phyloP scores from a whole-genome alignment of 2,329 filamentous ascomycete genomes.

The Aspergillus quadricinctus region DNA sequence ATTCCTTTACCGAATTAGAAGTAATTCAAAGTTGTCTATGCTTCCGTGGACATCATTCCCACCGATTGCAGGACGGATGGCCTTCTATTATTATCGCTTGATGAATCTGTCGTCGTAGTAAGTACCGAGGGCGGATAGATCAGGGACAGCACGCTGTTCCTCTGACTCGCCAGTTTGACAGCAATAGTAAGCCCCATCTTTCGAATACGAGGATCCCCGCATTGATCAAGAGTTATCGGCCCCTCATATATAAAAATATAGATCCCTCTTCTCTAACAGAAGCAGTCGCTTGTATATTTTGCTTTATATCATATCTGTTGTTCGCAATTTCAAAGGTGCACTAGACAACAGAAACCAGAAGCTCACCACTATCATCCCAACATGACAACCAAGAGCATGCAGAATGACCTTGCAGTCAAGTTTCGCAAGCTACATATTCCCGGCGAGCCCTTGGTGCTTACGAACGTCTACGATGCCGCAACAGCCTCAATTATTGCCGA shows the following conservation, averaged over 20 bases:
- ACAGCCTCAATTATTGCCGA: conserved; percentile 46
- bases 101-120: no score
- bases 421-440: conserved; percentile 49
- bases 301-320: neutral
- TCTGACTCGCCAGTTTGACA: conserved; percentile 13
- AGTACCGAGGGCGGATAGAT: no score
- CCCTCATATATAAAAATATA: neutral
- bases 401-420: conserved; percentile 21
- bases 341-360: neutral
- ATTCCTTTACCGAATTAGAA: neutral
- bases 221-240: neutral
- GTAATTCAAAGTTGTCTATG: neutral
- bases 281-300: neutral
- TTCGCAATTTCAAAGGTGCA: neutral
- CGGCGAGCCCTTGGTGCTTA: conserved; percentile 49
- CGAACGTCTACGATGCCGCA: conserved; percentile 54
- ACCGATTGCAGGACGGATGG: no score
- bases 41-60: no score
- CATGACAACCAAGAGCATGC: conserved; percentile 1
- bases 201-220: neutral
- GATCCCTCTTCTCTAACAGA: neutral
- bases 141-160: neutral
- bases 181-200: conserved; percentile 9
- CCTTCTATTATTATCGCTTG: no score
- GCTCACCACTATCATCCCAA: neutral